phyloP scores from a whole-genome alignment of 306 rosid genomes.

The Cucumis cinereus region DNA sequence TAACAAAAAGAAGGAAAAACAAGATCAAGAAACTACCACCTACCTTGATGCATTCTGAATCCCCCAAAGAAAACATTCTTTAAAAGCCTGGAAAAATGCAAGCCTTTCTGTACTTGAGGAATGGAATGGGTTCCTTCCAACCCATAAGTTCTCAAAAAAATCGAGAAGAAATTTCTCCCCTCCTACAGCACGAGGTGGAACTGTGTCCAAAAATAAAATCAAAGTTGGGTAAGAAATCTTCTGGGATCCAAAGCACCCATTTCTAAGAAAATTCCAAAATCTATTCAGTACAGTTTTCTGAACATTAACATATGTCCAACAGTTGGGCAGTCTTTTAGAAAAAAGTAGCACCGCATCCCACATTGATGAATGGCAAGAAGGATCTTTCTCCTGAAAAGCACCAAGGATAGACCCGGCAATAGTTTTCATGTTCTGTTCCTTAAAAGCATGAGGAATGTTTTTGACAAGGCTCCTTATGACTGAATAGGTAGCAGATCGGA shows the following conservation, averaged over 20 bases:
- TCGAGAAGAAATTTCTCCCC: constrained; percentile 65
- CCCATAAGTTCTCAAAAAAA: constrained; percentile 73
- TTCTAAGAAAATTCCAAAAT: constrained; percentile 75
- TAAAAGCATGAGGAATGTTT: constrained; percentile 61
- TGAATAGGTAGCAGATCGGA: constrained; percentile 77
- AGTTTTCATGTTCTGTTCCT: constrained; percentile 56
- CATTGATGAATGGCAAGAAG: constrained; percentile 76
- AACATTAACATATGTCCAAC: constrained; percentile 67
- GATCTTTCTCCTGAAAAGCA: constrained; percentile 81
- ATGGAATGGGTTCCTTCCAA: constrained; percentile 46
- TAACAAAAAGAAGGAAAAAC: neutral
- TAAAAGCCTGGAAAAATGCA: constrained; percentile 60
- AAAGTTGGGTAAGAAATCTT: constrained; percentile 75
- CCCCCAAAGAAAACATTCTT: constrained; percentile 84
- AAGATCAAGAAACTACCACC: constrained; percentile 29
- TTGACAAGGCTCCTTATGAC: constrained; percentile 59
- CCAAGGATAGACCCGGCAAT: constrained; percentile 66
- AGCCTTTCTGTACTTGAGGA: constrained; percentile 42
- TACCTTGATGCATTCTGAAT: constrained; percentile 74
- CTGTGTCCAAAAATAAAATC: constrained; percentile 52
- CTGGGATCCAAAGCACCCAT: constrained; percentile 88
- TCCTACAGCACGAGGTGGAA: constrained; percentile 54
- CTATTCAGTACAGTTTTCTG: constrained; percentile 65
- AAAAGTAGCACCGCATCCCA: constrained; percentile 80
- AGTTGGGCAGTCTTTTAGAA: constrained; percentile 61